Base-by-base conservation (phyloP, 2,329 filamentous ascomycete genomes). In the Diaporthe vexans region DNA sequence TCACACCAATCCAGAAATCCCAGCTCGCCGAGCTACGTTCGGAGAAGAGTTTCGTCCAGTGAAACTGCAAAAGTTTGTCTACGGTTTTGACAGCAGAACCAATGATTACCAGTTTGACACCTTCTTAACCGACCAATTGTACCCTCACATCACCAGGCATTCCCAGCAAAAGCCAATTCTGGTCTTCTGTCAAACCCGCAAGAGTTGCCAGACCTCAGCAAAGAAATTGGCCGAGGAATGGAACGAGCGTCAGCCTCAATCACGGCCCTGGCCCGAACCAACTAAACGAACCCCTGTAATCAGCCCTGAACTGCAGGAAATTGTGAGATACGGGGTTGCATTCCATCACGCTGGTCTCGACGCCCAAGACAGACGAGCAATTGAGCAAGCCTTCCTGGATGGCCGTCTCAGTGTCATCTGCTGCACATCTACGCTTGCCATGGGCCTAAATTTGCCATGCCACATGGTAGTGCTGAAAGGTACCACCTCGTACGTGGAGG, bases 401-500 rank as follows among this genome's bases (percentile, higher is more conserved):
- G 93, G 94, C 0, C 86, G 94, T n/a, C 88, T 97, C 74, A 92
- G 87, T 76, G 91, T 97, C 43, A 95, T 97, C 70, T 97, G 95
- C 81, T 97, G 94, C 80, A 97, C 94, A 0, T 95, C 94, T 0
- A 97, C 94, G 0, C 85, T 97, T 24, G 94, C 94, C 1, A 92
- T 97, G 17, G 94, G 94, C 0, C 90, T 97, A 40, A 97, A 97
- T 79, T 83, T 97, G 13, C 95, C 94, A 13, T 95, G 94, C 75
- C 93, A 97, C 80, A 90, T 95, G 4, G 94, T 95, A 5, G 91
- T 97, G 13, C 89, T 97, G 72, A 97, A 97, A 81, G 94, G 94
- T 29, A 97, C 94, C 0, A 88, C 91, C 4, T 86, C 88, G 0
- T 95, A 91, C 82, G 89, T 90, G 73, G 88, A 91, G 73, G 86